Base-by-base conservation (phyloP, 2,329 filamentous ascomycete genomes). In the Aureobasidium subglaciale region DNA sequence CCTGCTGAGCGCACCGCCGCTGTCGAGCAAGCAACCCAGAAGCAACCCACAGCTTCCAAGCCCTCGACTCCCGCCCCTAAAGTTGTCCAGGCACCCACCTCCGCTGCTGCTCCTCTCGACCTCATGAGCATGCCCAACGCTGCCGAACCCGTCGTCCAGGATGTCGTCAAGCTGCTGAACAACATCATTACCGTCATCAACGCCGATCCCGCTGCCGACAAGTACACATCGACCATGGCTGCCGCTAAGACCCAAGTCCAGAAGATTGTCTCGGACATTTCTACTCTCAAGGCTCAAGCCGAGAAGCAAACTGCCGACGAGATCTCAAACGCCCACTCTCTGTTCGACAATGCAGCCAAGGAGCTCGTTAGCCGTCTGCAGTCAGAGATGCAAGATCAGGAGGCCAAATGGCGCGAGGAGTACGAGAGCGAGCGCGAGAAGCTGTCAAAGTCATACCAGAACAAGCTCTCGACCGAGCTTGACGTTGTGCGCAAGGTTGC, bases 111-210 rank as follows among this genome's bases (percentile, higher is more conserved):
- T 59, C 82, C 83, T 15, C 89, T 97, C 63, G 88, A 96, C 67
- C 83, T 90, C 59, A 75, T 96, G 57, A 80, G 80, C 49, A 81
- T 95, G 22, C 79, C 82, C 54, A 82, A 90, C 64, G 89, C 87
- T 53, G 83, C 85, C 58, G 92, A 97, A 68, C 88, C 89, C 25
- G 81, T 96, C 32, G 88, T 97, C 20, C 90, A 96, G 72, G 90
- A 97, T 65, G 78, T 99, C 5, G 90, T 95, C 58, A 92, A 89
- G 75, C 92, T 96, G 74, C 80, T 99, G 64, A 99, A 99, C 74
- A 90, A 95, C 71, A 86, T 99, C 64, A 96, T 99, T 67, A 85
- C 88, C 8, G 89, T 95, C 43, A 85, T 96, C 69, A 96, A 96
- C 70, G 87, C 88, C 57, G 92, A 96, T 69, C 83, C 86, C 59